A percentile compares a stretch with the other conserved stretches of the same genome.
Conservation (phyloP, 2,329 filamentous ascomycete genomes). For the Clathrospora elynae region DNA sequence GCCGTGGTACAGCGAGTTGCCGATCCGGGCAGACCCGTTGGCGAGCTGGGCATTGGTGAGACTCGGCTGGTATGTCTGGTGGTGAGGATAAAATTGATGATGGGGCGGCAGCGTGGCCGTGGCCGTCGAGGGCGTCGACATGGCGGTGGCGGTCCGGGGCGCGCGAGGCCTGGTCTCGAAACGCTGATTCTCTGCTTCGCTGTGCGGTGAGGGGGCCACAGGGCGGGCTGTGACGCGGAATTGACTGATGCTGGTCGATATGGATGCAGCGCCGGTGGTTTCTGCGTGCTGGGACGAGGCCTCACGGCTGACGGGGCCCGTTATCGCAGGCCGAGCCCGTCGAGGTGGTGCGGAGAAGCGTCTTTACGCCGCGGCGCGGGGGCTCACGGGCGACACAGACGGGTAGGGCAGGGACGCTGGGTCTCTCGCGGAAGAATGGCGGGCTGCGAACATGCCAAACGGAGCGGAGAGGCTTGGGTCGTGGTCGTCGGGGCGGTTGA, state of each 20-base stretch:
- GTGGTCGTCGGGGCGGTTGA: conserved; percentile 23
- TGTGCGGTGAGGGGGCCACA: conserved; percentile 24
- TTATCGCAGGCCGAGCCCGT: conserved; percentile 33
- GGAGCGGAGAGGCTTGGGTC: conserved; percentile 6
- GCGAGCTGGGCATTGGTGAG: conserved; percentile 45
- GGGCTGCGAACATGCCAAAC: conserved; percentile 24
- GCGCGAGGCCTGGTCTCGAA: conserved; percentile 34
- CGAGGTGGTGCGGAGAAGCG: conserved; percentile 35
- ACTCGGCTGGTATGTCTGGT: conserved; percentile 43
- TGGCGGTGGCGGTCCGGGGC: conserved; percentile 36
- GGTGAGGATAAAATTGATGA: conserved; percentile 50
- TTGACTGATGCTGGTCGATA: conserved; percentile 14
- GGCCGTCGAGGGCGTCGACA: conserved; percentile 53
- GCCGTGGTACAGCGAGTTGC: conserved; percentile 48
- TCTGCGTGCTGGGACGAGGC: conserved; percentile 20
- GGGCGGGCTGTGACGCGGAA: conserved; percentile 13
- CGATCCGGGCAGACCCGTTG: conserved; percentile 41
- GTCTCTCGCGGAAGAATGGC: conserved; percentile 28
- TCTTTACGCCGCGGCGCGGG: conserved; percentile 31
- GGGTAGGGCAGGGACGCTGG: conserved; percentile 8
- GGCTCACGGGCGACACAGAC: conserved; percentile 10
- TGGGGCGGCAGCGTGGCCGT: conserved; percentile 50
- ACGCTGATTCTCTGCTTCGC: conserved; percentile 31
- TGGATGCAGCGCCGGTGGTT: conserved; percentile 17
- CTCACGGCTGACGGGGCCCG: conserved; percentile 25